Evolutionary conservation across 2,329 filamentous ascomycete species (phyloP).

Genomic region (Colletotrichum sp.): DNA sequence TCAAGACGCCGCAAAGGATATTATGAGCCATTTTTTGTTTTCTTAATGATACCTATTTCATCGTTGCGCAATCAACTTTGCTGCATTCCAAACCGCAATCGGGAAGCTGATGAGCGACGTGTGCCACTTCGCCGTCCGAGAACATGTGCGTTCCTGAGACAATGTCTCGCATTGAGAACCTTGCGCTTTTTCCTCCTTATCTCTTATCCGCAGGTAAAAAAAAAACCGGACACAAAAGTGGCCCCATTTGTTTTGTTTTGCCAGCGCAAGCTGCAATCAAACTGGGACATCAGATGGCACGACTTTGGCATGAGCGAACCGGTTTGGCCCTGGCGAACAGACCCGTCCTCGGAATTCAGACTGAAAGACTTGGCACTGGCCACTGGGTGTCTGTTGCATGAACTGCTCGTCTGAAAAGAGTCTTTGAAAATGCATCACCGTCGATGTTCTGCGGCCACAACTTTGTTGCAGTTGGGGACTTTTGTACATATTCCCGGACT

Average conservation of each 20-base stretch:
- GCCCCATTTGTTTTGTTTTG: neutral
- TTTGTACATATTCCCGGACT: neutral
- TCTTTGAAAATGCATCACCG: neutral
- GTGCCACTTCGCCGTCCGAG: neutral
- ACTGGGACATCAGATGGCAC: constrained; percentile 2
- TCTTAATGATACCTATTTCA: constrained; percentile 15
- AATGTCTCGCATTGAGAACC: neutral
- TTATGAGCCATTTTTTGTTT: neutral
- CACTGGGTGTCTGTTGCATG: neutral
- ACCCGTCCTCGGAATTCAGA: neutral
- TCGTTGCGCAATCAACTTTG: neutral
- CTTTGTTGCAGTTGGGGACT: neutral
- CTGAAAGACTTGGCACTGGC: neutral
- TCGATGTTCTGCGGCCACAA: neutral
- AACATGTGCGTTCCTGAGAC: neutral
- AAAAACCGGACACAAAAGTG: neutral
- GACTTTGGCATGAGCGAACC: neutral
- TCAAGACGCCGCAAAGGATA: neutral
- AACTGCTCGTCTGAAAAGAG: neutral
- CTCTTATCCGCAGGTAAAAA: neutral
- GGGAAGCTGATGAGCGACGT: neutral
- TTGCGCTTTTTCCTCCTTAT: neutral
- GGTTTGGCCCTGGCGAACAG: neutral
- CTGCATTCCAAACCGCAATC: neutral
- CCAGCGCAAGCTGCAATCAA: neutral